Conservation (phyloP, 169 alveolate genomes). For the Eimeria maxima region DNA sequence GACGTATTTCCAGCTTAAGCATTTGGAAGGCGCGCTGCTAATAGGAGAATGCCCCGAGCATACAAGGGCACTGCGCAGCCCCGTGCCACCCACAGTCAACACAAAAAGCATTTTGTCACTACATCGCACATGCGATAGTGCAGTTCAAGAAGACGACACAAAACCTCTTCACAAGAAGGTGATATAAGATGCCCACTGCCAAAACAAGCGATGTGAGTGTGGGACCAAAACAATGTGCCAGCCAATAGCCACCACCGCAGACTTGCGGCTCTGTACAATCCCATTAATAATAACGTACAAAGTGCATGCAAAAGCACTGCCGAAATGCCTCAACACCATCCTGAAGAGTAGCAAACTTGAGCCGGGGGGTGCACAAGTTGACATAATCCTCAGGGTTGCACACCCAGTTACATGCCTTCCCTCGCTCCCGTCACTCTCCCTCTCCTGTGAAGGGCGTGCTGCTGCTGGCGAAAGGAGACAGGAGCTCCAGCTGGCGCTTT, state of each 20-base stretch:
- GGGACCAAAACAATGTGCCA: constrained; percentile 35
- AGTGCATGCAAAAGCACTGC: background rate
- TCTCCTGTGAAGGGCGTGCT: constrained; percentile 16
- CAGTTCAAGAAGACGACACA: constrained; percentile 1
- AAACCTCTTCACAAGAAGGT: background rate
- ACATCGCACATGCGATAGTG: constrained; percentile 45
- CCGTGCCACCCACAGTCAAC: constrained; percentile 51
- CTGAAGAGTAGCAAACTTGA: background rate
- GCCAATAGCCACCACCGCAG: constrained; percentile 59
- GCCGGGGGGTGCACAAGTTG: background rate
- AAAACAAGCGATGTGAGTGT: constrained; percentile 21
- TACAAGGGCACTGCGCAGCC: constrained; percentile 15
- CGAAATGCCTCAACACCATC: background rate
- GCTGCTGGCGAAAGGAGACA: background rate
- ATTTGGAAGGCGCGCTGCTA: background rate
- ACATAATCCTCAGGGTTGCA: constrained; percentile 1
- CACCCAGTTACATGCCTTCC: constrained; percentile 48
- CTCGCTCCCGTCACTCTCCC: constrained; percentile 68
- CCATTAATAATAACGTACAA: background rate
- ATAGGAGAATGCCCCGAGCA: background rate
- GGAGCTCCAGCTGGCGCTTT: constrained; percentile 6
- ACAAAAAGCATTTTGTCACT: constrained; percentile 28
- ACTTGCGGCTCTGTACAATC: constrained; percentile 66
- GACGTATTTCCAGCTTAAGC: background rate
- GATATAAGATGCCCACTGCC: constrained; percentile 39